Conservation (phyloP, 148 eudicot species). For the Fagopyrum homotropicum region DNA sequence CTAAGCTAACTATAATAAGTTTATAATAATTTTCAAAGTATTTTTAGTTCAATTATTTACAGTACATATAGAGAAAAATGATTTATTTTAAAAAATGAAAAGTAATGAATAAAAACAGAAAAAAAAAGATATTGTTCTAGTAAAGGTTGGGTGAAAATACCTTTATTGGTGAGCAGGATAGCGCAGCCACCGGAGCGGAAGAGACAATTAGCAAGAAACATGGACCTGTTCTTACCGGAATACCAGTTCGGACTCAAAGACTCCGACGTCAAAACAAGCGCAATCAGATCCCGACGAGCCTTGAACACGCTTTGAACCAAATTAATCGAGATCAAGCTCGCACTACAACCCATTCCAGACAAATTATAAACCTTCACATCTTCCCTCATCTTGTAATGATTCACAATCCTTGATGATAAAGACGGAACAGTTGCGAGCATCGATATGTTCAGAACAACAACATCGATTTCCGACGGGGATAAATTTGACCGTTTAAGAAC, state of each 20-base stretch:
- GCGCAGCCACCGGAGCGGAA: slow-evolving; percentile 79
- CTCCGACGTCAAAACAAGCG: slow-evolving; percentile 72
- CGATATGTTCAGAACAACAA: slow-evolving; percentile 72
- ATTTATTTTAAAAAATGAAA: too few relatives aligned
- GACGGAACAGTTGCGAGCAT: slow-evolving; percentile 56
- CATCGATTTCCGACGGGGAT: slow-evolving; percentile 48
- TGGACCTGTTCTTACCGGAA: slow-evolving; percentile 61
- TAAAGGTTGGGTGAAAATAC: background rate
- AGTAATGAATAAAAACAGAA: too few relatives aligned
- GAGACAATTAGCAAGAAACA: slow-evolving; percentile 65
- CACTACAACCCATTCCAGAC: slow-evolving; percentile 91
- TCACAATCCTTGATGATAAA: slow-evolving; percentile 49
- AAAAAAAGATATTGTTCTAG: too few relatives aligned
- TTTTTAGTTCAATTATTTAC: too few relatives aligned
- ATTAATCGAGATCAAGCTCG: slow-evolving; percentile 51
- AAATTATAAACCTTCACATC: slow-evolving; percentile 59
- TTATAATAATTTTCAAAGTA: too few relatives aligned
- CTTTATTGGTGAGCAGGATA: slow-evolving; percentile 53
- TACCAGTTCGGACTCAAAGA: slow-evolving; percentile 73
- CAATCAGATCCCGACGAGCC: slow-evolving; percentile 24
- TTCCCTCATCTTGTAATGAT: slow-evolving; percentile 60
- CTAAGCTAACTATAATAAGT: too few relatives aligned
- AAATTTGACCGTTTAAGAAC: slow-evolving; percentile 35
- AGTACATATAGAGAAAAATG: too few relatives aligned
- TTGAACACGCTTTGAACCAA: slow-evolving; percentile 22